These are phyloP conservation scores for Lasiodiplodia gonubiensis DNA, from an alignment of 2,329 filamentous ascomycete species.

Conservation along the genomic window DNA sequence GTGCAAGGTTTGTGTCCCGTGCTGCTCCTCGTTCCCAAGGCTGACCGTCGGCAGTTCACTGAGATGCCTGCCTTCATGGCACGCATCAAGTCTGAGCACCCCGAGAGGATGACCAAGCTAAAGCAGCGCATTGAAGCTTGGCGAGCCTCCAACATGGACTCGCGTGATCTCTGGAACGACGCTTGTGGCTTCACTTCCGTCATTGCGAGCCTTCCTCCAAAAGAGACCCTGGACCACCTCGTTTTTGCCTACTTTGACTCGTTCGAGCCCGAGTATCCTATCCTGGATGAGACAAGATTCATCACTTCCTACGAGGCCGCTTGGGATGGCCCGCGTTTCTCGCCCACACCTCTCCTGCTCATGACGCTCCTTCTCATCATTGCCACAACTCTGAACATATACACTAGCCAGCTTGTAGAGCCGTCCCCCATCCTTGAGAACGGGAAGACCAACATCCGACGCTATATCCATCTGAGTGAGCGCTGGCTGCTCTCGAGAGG, in stretches of 20 bases:
- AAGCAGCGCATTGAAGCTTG: constrained; percentile 8
- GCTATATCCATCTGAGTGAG: constrained; percentile 18
- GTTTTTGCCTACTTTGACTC: constrained; percentile 15
- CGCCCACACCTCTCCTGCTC: constrained; percentile 1
- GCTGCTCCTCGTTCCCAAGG: neutral
- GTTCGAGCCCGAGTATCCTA: constrained; percentile 19
- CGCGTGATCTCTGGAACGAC: constrained; percentile 11
- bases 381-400: constrained; percentile 12
- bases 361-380: constrained; percentile 11
- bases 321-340: constrained; percentile 14
- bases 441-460: neutral
- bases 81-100: neutral
- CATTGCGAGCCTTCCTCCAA: constrained; percentile 8
- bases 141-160: constrained; percentile 16
- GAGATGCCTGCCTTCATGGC: constrained; percentile 18
- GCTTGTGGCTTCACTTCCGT: constrained; percentile 6
- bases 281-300: constrained; percentile 14
- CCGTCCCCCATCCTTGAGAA: neutral
- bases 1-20: neutral
- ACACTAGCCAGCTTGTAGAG: neutral
- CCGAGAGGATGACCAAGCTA: neutral
- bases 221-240: constrained; percentile 5
- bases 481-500: constrained; percentile 14
- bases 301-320: constrained; percentile 12
- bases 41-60: neutral